Evolutionary conservation across 2,329 filamentous ascomycete species (phyloP).

Genomic region (Lachnellula suecica): DNA sequence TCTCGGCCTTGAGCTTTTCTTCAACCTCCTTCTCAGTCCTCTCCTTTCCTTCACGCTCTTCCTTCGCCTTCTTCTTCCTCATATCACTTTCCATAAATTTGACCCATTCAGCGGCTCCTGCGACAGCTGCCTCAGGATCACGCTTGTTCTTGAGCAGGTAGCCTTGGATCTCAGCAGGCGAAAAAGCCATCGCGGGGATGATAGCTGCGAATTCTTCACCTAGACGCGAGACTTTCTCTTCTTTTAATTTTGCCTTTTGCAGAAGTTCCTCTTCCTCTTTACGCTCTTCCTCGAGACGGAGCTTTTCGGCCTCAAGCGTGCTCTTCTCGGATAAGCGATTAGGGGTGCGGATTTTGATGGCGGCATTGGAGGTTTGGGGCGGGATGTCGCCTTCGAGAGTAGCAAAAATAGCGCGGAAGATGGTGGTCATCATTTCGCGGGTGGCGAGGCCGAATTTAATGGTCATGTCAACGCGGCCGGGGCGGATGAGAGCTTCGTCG

Average conservation of each 20-base stretch:
- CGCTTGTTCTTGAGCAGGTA: constrained; percentile 64
- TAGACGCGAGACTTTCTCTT: constrained; percentile 36
- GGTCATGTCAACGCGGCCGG: constrained; percentile 61
- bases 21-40: constrained; percentile 15
- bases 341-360: background rate
- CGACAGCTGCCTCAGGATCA: constrained; percentile 52
- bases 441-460: constrained; percentile 48
- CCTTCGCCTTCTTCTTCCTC: constrained; percentile 27
- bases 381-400: constrained; percentile 35
- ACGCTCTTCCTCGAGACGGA: constrained; percentile 1
- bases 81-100: constrained; percentile 50
- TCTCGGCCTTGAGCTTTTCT: constrained; percentile 17
- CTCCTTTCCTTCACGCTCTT: constrained; percentile 25
- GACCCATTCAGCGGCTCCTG: constrained; percentile 54
- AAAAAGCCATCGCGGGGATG: constrained; percentile 52
- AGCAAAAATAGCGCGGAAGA: constrained; percentile 34
- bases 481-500: constrained; percentile 59
- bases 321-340: background rate
- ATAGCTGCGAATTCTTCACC: constrained; percentile 50
- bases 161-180: constrained; percentile 64
- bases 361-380: background rate
- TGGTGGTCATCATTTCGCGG: constrained; percentile 26
- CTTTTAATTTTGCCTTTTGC: constrained; percentile 14
- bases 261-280: constrained; percentile 7
- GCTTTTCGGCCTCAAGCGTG: constrained; percentile 2